A percentile compares a stretch with the other conserved stretches of the same genome.
Conservation (phyloP, 108 stramenopile species). For the Pseudonitzschia delicatissima region DNA sequence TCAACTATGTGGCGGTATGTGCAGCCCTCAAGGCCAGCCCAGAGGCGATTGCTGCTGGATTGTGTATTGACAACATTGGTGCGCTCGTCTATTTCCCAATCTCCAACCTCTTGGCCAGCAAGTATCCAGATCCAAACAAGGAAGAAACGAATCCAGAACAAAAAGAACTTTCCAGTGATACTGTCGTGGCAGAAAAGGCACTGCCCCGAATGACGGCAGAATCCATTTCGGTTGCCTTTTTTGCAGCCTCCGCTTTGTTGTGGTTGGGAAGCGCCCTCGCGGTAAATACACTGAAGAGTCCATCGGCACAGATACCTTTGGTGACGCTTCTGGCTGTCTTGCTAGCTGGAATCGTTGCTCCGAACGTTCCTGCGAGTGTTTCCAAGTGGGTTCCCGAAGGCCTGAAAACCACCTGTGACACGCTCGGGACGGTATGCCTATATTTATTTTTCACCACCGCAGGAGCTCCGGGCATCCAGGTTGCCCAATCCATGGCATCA, state of each 20-base stretch:
- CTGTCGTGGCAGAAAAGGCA: not conserved
- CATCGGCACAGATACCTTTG: conserved; percentile 36
- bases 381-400: too few relatives aligned
- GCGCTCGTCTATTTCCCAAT: conserved; percentile 78
- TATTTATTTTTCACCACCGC: conserved; percentile 85
- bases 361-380: conserved; percentile 17
- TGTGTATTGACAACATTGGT: conserved; percentile 71
- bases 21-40: conserved; percentile 45
- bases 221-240: conserved; percentile 28
- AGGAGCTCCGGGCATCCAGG: conserved; percentile 71
- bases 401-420: conserved; percentile 48
- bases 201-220: not conserved
- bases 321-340: conserved; percentile 59
- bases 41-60: conserved; percentile 65
- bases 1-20: conserved; percentile 82
- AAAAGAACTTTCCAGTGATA: not conserved
- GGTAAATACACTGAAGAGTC: not conserved
- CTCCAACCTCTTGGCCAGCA: conserved; percentile 46
- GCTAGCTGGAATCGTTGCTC: conserved; percentile 10
- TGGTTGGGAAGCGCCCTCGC: conserved; percentile 44
- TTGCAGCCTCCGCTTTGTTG: conserved; percentile 45
- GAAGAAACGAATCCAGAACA: not conserved
- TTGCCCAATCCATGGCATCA: conserved; percentile 61
- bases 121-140: conserved; percentile 2
- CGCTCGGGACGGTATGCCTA: conserved; percentile 55